Base-by-base conservation (phyloP, 129 eudicot genomes). In the Dittrichia graveolens region DNA sequence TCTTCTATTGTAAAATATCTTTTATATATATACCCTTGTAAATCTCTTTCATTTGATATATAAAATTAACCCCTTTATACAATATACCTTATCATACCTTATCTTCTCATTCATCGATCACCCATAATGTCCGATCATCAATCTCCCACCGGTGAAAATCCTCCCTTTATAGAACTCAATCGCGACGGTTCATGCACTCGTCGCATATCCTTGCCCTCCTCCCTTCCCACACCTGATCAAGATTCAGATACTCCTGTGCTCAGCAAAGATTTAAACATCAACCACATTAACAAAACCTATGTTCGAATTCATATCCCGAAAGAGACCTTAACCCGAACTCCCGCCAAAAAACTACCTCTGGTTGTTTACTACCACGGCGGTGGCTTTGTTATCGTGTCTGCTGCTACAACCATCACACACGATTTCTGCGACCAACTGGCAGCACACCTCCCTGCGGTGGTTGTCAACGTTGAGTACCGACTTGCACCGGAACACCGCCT, bases 401-500 rank as follows among this genome's bases (percentile, higher is more conserved):
- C 77, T 3, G 65, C 74, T 45, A 6, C 77, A 7, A 56, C 72
- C 4, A 4, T 14, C 12, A 45, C 62, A 15, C 77, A 82, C 67
- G 11, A 42, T 10, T 67, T 82, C 18, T 79, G 78, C 61, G 16
- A 69, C 39, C 16, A 38, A 14, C 13, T 73, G 2, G 79, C 90
- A 2, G 10, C 5, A 1, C 53, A 62, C 9, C 19, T 82, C 59
- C 67, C 49, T 0, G 90, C 79, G 6, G 48, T 85, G 7, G 67
- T 85, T 16, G 86, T 76, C 16, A 78, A 80, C 0, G 80, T 82
- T 3, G 84, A 82, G 42, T 85, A 82, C 69, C 78, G 86, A 6
- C 80, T 75, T 3, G 86, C 84, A 15, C 90, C 90, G 1, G 82
- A 76, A 39, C 71, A 82, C 53, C 79, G 84, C 19, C 86, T 85